phyloP scores from a whole-genome alignment of 768 basidiomycete genomes.

The Lentinula sp. region DNA sequence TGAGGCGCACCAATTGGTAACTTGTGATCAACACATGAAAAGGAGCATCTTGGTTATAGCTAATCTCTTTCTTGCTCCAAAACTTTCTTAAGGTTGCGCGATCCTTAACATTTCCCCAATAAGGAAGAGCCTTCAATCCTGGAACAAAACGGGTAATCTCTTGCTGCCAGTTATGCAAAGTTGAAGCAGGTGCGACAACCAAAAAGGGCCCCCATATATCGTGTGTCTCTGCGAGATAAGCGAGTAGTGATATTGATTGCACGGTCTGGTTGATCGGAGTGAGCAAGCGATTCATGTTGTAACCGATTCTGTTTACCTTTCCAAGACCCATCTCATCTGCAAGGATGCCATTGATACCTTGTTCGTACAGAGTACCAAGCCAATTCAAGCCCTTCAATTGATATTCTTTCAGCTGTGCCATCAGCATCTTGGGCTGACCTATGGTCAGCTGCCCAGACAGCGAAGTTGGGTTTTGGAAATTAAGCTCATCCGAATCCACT shows the following conservation, averaged over 20 bases:
- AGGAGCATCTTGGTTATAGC: conserved; percentile 90
- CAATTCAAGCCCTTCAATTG: conserved; percentile 97
- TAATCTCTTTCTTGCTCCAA: conserved; percentile 97
- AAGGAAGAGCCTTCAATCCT: conserved; percentile 87
- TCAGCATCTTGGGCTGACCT: conserved; percentile 90
- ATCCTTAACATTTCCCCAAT: conserved; percentile 98
- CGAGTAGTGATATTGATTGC: conserved; percentile 93
- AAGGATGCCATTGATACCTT: conserved; percentile 98
- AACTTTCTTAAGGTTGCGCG: conserved; percentile 91
- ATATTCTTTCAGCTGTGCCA: conserved; percentile 96
- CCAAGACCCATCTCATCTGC: conserved; percentile 99
- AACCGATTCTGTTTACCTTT: conserved; percentile 41
- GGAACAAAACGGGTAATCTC: conserved; percentile 96
- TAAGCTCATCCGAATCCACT: conserved; percentile 96
- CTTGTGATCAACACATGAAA: conserved; percentile 97
- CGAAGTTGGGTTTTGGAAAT: conserved; percentile 98
- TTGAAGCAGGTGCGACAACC: conserved; percentile 95
- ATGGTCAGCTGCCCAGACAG: conserved; percentile 80
- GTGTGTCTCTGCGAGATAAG: conserved; percentile 94
- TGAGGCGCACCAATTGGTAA: conserved; percentile 76
- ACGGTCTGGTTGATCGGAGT: conserved; percentile 57
- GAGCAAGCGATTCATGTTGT: neutral
- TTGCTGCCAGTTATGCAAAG: conserved; percentile 99
- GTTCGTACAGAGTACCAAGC: conserved; percentile 96
- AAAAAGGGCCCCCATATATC: conserved; percentile 99